Base-by-base conservation (phyloP, 2,329 filamentous ascomycete species). In the Clonostachys byssicola region DNA sequence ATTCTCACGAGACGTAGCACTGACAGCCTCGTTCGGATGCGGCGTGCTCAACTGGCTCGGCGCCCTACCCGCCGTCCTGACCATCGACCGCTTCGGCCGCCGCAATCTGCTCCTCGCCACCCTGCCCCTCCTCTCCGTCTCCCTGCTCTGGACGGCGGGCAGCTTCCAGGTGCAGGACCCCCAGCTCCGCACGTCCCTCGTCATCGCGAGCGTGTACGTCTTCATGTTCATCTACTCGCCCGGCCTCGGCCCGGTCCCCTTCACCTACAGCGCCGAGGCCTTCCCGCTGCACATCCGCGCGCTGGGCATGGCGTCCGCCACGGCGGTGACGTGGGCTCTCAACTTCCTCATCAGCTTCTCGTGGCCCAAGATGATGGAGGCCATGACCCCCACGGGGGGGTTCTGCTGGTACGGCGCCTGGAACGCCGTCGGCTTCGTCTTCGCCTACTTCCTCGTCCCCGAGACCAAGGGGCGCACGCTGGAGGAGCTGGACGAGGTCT, bases 11-110 rank as follows among this genome's bases (percentile, higher is more conserved):
- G 65, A 65, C 43, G 63, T 60, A 1, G 66, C 71, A 1, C 59
- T 75, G 4, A 60, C 67, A 35, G 70, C 68, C 0, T 71, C 68
- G 13, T 67, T 71, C 35, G 72, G 73, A 2, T 74, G 71, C 39
- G 72, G 73, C 7, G 56, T 83, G 17, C 69, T 84, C 51, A 84
- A 83, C 51, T 85, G 85, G 54, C 34, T 83, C 34, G 85, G 84
- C 49, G 81, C 83, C 13, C 80, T 76, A 61, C 81, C 81, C 0
- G 81, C 83, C 1, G 64, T 85, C 17, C 81, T 72, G 67, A 83
- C 81, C 1, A 85, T 86, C 47, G 82, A 86, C 55, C 83, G 79
- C 0, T 83, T 76, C 55, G 82, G 82, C 3, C 78, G 82, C 13
- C 75, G 83, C 6, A 68, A 74, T 6, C 65, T 86, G 7, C 67